phyloP scores from a whole-genome alignment of 805 yeast species.

The Nakazawaea wyomingensis region DNA sequence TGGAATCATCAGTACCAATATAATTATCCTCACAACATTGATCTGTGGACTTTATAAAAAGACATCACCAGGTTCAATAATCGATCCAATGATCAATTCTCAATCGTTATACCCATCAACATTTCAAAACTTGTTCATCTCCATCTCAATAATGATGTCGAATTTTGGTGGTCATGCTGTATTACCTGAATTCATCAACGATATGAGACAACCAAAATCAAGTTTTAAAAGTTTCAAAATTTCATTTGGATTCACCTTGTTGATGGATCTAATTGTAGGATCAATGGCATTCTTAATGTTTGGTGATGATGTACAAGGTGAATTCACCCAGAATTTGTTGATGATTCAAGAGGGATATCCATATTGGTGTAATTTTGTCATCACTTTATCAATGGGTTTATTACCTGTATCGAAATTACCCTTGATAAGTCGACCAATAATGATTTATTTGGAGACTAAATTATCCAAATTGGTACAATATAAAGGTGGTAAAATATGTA shows the following conservation, averaged over 20 bases:
- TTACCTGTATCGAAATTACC: conserved; percentile 85
- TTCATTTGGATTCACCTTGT: conserved; percentile 56
- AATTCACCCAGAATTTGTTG: conserved; percentile 45
- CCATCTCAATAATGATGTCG: conserved; percentile 67
- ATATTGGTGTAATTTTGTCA: conserved; percentile 36
- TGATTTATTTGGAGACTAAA: conserved; percentile 55
- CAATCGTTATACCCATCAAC: conserved; percentile 64
- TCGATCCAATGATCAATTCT: conserved; percentile 43
- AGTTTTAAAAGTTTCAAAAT: conserved; percentile 47
- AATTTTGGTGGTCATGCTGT: conserved; percentile 87
- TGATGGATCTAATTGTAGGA: conserved; percentile 61
- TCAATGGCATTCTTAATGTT: conserved; percentile 60
- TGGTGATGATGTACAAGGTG: conserved; percentile 44
- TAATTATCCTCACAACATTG: conserved; percentile 54
- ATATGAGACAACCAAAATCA: conserved; percentile 61
- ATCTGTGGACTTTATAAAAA: conserved; percentile 59
- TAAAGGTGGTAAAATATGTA: background rate
- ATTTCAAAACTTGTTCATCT: conserved; percentile 45
- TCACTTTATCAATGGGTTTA: conserved; percentile 70
- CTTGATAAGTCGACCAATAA: conserved; percentile 74
- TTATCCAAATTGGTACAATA: background rate
- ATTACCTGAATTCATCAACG: conserved; percentile 66
- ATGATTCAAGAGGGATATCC: conserved; percentile 42
- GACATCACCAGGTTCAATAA: conserved; percentile 68
- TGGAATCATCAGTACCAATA: conserved; percentile 68